Evolutionary conservation across 148 eudicot species (phyloP), one percentile per base, ranked within the genome.

Genomic region (Silene uniflora): DNA sequence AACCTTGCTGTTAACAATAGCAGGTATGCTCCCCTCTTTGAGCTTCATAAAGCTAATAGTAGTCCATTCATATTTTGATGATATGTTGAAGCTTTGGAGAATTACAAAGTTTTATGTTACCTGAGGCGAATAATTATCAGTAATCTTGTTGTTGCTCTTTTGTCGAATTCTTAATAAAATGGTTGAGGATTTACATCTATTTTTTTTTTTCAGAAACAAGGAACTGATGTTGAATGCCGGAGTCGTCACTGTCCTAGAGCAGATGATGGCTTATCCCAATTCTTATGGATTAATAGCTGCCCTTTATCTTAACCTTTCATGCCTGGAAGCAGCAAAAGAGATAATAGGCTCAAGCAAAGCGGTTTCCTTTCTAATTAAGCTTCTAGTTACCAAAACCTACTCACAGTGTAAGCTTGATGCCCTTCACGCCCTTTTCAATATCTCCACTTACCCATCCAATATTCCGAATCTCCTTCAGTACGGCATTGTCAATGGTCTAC

Each of bases 241-340:
- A 69, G 85, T 91, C 39, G 81, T 95, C 75, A 80, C 90, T 42
- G 52, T 87, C 76, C 78, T 95, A 59, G 89, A 83, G 60, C 80
- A 87, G 75, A 92, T 95, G 91, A 81, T 82, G n/a, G 73, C 73
- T 7, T 78, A 86, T 76, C 78, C 87, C 4, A 78, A 75, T 32
- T 84, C 90, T 44, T 70, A 82, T 17, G 91, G 88, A 81, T 79
- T 90, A 56, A 88, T 88, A 67, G 91, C 96, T 47, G 98, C 97
- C 65, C 96, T 95, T 64, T 92, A 84, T 81, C 86, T 92, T 72
- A 95, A 89, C 76, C 89, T 95, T 42, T 90, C 98, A 10, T 91
- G 91, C 79, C 91, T 95, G 5, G 97, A 92, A 46, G 87, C 90
- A 81, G 97, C 96, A 75, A 95, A 95, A 81, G 92, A 91, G 18